Evolutionary conservation across 176 grass and related monocot species (phyloP), one percentile per base, ranked within the genome.

Genomic region (Musa troglodytarum): DNA sequence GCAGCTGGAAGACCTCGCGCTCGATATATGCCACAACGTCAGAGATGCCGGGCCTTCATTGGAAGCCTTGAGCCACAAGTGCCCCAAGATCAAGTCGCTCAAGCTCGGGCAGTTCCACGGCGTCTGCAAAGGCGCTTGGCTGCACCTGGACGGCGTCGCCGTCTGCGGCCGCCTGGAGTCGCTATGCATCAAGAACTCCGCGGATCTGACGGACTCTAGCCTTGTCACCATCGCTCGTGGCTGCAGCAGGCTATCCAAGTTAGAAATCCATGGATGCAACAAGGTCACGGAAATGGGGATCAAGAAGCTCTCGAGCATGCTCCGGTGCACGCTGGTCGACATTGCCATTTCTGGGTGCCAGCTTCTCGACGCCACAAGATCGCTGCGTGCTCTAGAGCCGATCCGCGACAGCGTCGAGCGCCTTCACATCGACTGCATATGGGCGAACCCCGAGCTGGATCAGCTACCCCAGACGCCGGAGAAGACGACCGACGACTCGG

Each of bases 401-500:
- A 71, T 99, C 69, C 82, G 88, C n/a, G 83, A 84, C 56, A 66
- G 83, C 55, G 84, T 99, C 0, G 86, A 99, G 87, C 86, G 91
- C 62, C 92, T 99, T 63, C 84, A 99, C 69, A 74, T 99, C 81
- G 92, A 86, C 62, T 94, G 96, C 87, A 71, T 88, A 17, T 99
- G 91, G 91, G 80, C 74, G 19, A 34, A 3, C 29, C 74, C 81
- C 11, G 81, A 77, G 22, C 63, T 19, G 53, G 72, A 78, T 53
- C 22, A 52, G 29, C 73, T 24, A 65, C 8, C 57, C 81, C 83
- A 64, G 79, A 77, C 17, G 61, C 75, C 29, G 11, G 56, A 52
- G 9, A 16, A 65, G 24, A 28, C 12, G 23, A 66, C 81, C 22
- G 87, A 87, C 4, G 80, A 76, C 69, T 73, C 66, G 2, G 49